Base-by-base conservation (phyloP, 1,284 basidiomycete species). In the Fomes fomentarius region DNA sequence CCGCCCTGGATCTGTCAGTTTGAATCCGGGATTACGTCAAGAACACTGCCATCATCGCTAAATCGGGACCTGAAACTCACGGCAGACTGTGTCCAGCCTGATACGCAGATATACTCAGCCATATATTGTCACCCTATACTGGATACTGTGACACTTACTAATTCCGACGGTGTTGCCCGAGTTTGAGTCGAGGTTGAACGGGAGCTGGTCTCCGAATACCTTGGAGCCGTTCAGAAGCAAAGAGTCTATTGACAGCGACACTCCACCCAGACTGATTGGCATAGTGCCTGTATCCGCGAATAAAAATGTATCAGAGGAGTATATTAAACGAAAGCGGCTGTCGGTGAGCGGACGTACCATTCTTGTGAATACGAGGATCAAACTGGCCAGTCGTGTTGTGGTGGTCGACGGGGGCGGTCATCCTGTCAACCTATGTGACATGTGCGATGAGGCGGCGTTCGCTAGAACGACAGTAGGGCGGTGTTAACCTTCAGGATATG, bases 131-230 rank as follows among this genome's bases (percentile, higher is more conserved):
- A 40, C 15, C 35, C 39, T 39, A 17, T 6, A 2, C 12, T 17
- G 10, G 15, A 3, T 0, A 21, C 0, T 42, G 30, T 22, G 39
- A 26, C 3, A 38, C 40, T 9, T 47, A 68, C 76, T 70, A 25
- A 77, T 60, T 12, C 76, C 74, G 28, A 71, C 58, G 2, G 63
- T 58, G 43, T 71, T 61, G 0, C 75, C 75, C 5, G 64, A 66
- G 33, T 74, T 73, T 42, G 67, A 62, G 55, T 78, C 76, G 10
- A 64, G 54, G 51, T 71, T 74, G 60, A 70, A 76, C 1, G 72
- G 68, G 48, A 75, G 76, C 39, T 71, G 64, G 2, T 60, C 60
- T 0, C 62, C 28, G 1, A 72, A 61, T 38, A 71, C 56, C 22
- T 63, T 39, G 1, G 69, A 68, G 0, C 74, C 67, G 14, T 68